Base-by-base conservation (phyloP, 78 protist genomes). In the Diacronema lutheri region DNA sequence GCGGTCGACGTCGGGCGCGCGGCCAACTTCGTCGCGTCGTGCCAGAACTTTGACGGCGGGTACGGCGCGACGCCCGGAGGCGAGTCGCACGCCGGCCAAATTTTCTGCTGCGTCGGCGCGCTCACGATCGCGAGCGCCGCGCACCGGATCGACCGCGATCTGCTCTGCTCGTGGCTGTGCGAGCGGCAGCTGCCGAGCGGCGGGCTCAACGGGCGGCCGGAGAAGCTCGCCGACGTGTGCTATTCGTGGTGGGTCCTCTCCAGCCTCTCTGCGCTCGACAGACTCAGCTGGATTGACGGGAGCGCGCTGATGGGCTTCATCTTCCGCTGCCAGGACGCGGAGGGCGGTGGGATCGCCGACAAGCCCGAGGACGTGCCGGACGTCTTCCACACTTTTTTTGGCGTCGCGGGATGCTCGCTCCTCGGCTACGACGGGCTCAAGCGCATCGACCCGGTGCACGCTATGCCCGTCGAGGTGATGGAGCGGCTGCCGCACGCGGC, bases 201-300 rank as follows among this genome's bases (percentile, higher is more conserved):
- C n/a, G 99, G 99, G 0, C 88, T 99, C 71, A 97, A 97, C 87
- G 99, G 99, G 25, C 78, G 99, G 37, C 99, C 99, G 1, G 99
- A 97, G 94, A 99, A 99, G 76, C 80, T 88, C 44, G 91, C 99
- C 37, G 99, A 97, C 65, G 92, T 90, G 55, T 97, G 99, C 89
- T 99, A 98, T 64, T 92, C 97, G 19, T 98, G 99, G 99, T 99
- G 99, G 99, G 97, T 94, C 16, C 86, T 97, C n/a, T 92, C 98
- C 10, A 57, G 99, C 33, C 58, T 97, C 35, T 41, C 87, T 4
- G 79, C 92, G 25, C 86, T 97, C 21, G 91, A 93, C 50, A 3
- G 50, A 7, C 50, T 14, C 85, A 96, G 38, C n/a, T 95, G 98
- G 98, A 94, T 98, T 20, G 89, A 95, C 69, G 35, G 33, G 10